phyloP scores from a whole-genome alignment of 2,329 filamentous ascomycete genomes.

The Talaromyces albobiverticillius region DNA sequence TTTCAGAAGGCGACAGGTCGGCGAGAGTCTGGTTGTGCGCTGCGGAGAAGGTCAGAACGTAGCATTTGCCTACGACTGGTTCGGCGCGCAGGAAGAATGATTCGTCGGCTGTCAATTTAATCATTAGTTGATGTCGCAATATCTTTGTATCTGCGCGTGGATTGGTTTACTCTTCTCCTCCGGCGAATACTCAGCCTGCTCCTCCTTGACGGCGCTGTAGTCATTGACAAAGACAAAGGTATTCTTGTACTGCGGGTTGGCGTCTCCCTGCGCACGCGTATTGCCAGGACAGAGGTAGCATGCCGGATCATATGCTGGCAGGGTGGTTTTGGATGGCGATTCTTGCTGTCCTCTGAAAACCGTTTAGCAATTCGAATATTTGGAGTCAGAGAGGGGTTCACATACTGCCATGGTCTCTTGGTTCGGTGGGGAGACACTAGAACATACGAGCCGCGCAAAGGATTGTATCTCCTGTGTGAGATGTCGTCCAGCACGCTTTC shows the following conservation, averaged over 20 bases:
- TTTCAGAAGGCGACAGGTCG: conserved; percentile 75
- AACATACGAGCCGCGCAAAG: conserved; percentile 83
- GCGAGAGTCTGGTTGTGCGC: conserved; percentile 89
- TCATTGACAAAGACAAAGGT: conserved; percentile 97
- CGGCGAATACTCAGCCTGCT: conserved; percentile 73
- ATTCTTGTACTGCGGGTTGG: conserved; percentile 79
- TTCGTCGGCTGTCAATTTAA: conserved; percentile 58
- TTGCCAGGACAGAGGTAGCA: conserved; percentile 97
- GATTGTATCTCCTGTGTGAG: conserved; percentile 91
- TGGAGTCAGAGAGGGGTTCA: conserved; percentile 16
- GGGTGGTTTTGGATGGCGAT: conserved; percentile 61
- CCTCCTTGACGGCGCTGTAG: conserved; percentile 93
- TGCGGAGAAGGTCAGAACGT: conserved; percentile 91
- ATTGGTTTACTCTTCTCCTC: conserved; percentile 42
- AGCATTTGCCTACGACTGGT: conserved; percentile 90
- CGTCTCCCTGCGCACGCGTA: conserved; percentile 78
- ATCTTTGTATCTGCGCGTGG: background rate
- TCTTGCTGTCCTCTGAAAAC: conserved; percentile 70
- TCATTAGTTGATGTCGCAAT: background rate
- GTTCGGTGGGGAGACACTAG: conserved; percentile 94
- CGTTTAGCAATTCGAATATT: background rate
- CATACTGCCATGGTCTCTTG: conserved; percentile 97
- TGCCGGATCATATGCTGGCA: conserved; percentile 82
- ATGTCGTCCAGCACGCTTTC: conserved; percentile 87
- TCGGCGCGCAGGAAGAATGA: conserved; percentile 76